These are phyloP conservation scores for Saccharomycopsis javanensis DNA, from an alignment of 805 yeast genomes.

Conservation along the genomic window DNA sequence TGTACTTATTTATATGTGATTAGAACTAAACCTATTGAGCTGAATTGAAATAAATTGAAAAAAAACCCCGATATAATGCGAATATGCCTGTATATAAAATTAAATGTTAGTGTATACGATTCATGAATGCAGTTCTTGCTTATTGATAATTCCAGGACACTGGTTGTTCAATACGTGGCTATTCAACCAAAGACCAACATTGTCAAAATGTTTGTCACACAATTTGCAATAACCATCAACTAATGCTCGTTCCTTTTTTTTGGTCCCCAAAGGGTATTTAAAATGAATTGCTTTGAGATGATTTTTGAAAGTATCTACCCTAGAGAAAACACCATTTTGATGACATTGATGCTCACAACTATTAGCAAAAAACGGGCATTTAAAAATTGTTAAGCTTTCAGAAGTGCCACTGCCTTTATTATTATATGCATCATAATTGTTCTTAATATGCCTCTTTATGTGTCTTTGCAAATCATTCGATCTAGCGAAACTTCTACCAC, in stretches of 20 bases:
- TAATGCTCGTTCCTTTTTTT: conserved; percentile 59
- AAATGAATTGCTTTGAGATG: conserved; percentile 86
- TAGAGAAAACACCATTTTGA: conserved; percentile 70
- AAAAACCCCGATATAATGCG: background rate
- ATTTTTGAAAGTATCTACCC: conserved; percentile 88
- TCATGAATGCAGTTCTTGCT: background rate
- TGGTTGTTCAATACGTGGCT: conserved; percentile 40
- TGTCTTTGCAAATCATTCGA: conserved; percentile 82
- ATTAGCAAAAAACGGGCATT: conserved; percentile 14
- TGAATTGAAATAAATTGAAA: too few species aligned
- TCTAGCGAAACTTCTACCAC: conserved; percentile 79
- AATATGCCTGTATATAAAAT: too few species aligned
- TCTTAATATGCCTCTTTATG: conserved; percentile 53
- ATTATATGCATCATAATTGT: conserved; percentile 37
- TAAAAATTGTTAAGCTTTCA: conserved; percentile 9
- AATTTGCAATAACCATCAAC: conserved; percentile 71
- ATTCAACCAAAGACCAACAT: conserved; percentile 71
- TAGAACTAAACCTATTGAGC: background rate
- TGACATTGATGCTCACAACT: conserved; percentile 40
- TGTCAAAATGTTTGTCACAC: conserved; percentile 55
- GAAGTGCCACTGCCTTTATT: conserved; percentile 19
- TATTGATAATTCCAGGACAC: conserved; percentile 8
- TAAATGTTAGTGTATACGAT: background rate
- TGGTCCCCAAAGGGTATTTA: conserved; percentile 78
- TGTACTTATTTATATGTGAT: background rate